Conservation (phyloP, 2,329 filamentous ascomycete genomes). For the Pseudogymnoascus sp. region DNA sequence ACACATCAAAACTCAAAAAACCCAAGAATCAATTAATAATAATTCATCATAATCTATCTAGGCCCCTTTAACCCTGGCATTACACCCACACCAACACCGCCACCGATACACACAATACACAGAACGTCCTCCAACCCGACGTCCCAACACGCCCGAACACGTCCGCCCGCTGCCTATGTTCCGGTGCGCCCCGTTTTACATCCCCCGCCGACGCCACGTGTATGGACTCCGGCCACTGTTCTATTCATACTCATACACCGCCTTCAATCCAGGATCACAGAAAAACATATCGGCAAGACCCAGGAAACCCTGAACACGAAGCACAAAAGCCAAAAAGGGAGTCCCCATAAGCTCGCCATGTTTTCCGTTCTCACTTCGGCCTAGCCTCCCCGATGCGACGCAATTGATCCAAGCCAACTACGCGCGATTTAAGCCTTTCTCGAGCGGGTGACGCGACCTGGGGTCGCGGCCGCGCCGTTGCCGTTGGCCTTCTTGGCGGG, state of each 20-base stretch:
- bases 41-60: slow-evolving; percentile 7
- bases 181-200: neutral
- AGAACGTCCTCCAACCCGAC: neutral
- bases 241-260: slow-evolving; percentile 1
- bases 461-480: slow-evolving; percentile 32
- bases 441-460: slow-evolving; percentile 27
- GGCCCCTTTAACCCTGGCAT: neutral
- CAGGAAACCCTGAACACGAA: neutral
- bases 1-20: neutral
- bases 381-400: neutral
- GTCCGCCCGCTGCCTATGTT: neutral
- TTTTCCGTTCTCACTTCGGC: neutral
- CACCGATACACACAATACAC: neutral
- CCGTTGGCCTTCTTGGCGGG: slow-evolving; percentile 44
- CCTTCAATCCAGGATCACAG: neutral
- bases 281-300: neutral
- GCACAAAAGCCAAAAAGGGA: neutral
- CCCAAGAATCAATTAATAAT: slow-evolving; percentile 2
- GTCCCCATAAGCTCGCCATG: neutral
- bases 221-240: neutral
- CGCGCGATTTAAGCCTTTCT: slow-evolving; percentile 27
- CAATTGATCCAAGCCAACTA: neutral
- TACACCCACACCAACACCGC: neutral
- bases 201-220: neutral
- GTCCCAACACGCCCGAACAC: neutral